A percentile compares a stretch with the other conserved stretches of the same genome.
These are phyloP conservation scores for Trichophaea hybrida DNA, from an alignment of 2,329 filamentous ascomycete genomes.

Conservation along the genomic window DNA sequence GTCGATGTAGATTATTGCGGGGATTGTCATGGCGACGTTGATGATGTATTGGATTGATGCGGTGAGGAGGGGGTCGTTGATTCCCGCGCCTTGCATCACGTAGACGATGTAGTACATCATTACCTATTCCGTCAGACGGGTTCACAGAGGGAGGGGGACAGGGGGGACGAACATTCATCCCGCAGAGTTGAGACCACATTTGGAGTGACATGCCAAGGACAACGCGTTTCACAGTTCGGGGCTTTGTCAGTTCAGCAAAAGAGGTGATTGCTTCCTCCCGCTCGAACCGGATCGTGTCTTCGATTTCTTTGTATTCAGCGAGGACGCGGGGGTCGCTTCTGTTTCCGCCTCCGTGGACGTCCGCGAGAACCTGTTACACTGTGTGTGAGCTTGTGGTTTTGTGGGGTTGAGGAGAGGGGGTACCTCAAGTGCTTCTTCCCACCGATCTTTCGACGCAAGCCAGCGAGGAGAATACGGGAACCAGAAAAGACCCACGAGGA, in stretches of 20 bases:
- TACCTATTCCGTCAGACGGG: background rate
- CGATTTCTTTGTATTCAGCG: constrained; percentile 48
- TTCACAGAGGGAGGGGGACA: background rate
- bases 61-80: constrained; percentile 44
- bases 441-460: constrained; percentile 52
- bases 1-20: constrained; percentile 47
- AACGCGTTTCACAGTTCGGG: constrained; percentile 43
- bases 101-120: constrained; percentile 44
- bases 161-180: constrained; percentile 39
- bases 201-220: constrained; percentile 45
- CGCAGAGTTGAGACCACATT: constrained; percentile 46
- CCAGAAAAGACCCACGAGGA: constrained; percentile 44
- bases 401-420: background rate
- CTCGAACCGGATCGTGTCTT: constrained; percentile 42
- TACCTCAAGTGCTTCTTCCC: constrained; percentile 45
- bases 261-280: constrained; percentile 39
- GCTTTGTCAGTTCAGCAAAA: constrained; percentile 38
- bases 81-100: constrained; percentile 45
- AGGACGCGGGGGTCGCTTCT: constrained; percentile 44
- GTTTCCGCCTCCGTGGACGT: constrained; percentile 45
- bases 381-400: background rate
- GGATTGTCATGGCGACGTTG: constrained; percentile 46
- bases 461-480: constrained; percentile 54
- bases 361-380: constrained; percentile 38
- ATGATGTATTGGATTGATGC: constrained; percentile 50